Percentiles rank a stretch among this genome's conserved stretches.
These are phyloP conservation scores for Pelargonium fulgidum DNA, from an alignment of 441 rosid species.

Conservation along the genomic window DNA sequence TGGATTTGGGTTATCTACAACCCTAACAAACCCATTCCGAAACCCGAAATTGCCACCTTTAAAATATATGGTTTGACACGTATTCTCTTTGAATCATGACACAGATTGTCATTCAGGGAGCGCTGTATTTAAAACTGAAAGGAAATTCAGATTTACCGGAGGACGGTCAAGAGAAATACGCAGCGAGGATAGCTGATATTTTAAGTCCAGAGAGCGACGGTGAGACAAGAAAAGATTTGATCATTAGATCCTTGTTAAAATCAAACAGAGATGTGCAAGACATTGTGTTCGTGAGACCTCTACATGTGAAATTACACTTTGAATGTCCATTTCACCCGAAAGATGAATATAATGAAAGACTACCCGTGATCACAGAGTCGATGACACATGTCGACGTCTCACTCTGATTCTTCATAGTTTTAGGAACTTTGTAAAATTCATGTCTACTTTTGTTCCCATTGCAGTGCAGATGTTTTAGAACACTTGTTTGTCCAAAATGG, in stretches of 20 bases:
- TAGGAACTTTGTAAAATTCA: too few relatives aligned
- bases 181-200: slow-evolving; percentile 44
- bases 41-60: too few relatives aligned
- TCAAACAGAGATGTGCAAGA: slow-evolving; percentile 55
- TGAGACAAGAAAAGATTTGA: slow-evolving; percentile 34
- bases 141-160: slow-evolving; percentile 31
- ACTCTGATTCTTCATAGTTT: too few relatives aligned
- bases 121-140: slow-evolving; percentile 56
- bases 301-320: slow-evolving; percentile 59
- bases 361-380: too few relatives aligned
- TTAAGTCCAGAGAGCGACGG: slow-evolving; percentile 36
- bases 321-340: slow-evolving; percentile 60
- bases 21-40: too few relatives aligned
- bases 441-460: too few relatives aligned
- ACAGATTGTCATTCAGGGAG: slow-evolving; percentile 66
- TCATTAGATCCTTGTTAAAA: slow-evolving; percentile 46
- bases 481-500: too few relatives aligned
- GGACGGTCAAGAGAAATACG: slow-evolving; percentile 42
- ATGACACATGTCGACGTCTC: too few relatives aligned
- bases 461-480: too few relatives aligned
- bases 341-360: slow-evolving; percentile 28
- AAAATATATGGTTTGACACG: too few relatives aligned
- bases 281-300: slow-evolving; percentile 53
- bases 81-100: slow-evolving; percentile 9
- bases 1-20: too few relatives aligned